Evolutionary conservation across 495 filamentous ascomycete species (phyloP), one percentile per base, ranked within the genome.

Genomic region (Ramalina intermedia): DNA sequence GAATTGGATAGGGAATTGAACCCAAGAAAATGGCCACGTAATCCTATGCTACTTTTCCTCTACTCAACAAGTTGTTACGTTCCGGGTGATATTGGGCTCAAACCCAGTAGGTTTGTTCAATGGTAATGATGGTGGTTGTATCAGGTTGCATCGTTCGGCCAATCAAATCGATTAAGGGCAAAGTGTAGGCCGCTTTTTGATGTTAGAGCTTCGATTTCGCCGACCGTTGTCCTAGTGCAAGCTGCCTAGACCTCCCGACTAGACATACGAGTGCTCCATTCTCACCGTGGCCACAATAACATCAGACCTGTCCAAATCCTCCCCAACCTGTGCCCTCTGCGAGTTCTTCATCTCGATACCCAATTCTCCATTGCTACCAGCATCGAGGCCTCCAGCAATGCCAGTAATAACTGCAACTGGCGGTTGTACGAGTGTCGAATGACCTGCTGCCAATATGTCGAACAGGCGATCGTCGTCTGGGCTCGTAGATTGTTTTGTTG

Each of bases 181-280:
- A 23, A 23, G 2, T 2, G 4, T 23, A 23, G 23, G 2, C 2
- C 23, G 23, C 4, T 33, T 33, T 7, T 33, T 33, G 27, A 12
- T 12, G 6, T 33, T 12, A 33, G 27, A 33, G 7, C 11, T 12
- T 4, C 27, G 11, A 8, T 33, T 12, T 12, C 27, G 11, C 27
- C 11, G 27, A 33, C 11, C 11, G 27, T 12, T 12, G 6, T 33
- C 6, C 27, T 8, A 7, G 6, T 33, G 7, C 7, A 33, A 33
- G 27, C 27, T 33, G 6, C 27, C 6, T 33, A 8, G 9, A 23
- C 4, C 6, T 33, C 11, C 6, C 6, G 38, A 41, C 21, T 23
- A 41, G 16, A 41, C 36, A 46, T 51, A 41, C 17, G 27, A 51
- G 7, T 46, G 42, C 26, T 51, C 49, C 6, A 51, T 46, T 11